Percentiles rank a stretch among this genome's conserved stretches.
Conservation (phyloP, 176 grass and related monocot genomes). For the Secale cereale region DNA sequence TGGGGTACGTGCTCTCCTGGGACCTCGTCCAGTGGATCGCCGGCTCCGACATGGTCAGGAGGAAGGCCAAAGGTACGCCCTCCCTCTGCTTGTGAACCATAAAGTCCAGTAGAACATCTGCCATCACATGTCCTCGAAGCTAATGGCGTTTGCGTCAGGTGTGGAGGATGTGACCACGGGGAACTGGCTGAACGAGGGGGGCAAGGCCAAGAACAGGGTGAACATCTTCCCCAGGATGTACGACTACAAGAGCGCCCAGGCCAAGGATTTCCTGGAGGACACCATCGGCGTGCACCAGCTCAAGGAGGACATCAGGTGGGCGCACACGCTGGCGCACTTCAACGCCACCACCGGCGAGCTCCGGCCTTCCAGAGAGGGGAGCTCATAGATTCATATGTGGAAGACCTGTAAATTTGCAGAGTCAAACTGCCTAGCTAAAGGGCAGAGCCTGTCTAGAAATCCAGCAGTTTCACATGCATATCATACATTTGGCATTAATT, state of each 20-base stretch:
- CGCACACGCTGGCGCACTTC: constrained; percentile 62
- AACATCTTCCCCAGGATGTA: constrained; percentile 66
- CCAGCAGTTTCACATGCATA: neutral
- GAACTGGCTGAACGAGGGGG: constrained; percentile 60
- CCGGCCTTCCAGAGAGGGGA: neutral
- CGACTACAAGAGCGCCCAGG: constrained; percentile 45
- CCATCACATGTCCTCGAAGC: no score
- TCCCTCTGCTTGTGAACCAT: no score
- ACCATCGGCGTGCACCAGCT: constrained; percentile 78
- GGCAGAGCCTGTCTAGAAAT: neutral
- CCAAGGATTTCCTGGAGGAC: constrained; percentile 51
- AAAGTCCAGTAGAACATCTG: no score
- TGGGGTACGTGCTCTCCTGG: constrained; percentile 87
- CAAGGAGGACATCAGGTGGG: constrained; percentile 54
- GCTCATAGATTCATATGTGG: neutral
- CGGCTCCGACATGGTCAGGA: constrained; percentile 45
- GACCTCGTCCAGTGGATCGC: constrained; percentile 84
- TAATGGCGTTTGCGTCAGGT: constrained; percentile 9
- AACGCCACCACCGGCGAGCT: constrained; percentile 35
- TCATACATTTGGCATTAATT: neutral
- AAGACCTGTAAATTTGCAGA: neutral
- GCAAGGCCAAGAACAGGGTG: constrained; percentile 64
- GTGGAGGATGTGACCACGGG: constrained; percentile 58
- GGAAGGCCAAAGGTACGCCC: constrained; percentile 35
- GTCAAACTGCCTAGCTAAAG: neutral